These are phyloP conservation scores for Cytospora piceicola DNA, from an alignment of 2,329 filamentous ascomycete species.

Conservation along the genomic window DNA sequence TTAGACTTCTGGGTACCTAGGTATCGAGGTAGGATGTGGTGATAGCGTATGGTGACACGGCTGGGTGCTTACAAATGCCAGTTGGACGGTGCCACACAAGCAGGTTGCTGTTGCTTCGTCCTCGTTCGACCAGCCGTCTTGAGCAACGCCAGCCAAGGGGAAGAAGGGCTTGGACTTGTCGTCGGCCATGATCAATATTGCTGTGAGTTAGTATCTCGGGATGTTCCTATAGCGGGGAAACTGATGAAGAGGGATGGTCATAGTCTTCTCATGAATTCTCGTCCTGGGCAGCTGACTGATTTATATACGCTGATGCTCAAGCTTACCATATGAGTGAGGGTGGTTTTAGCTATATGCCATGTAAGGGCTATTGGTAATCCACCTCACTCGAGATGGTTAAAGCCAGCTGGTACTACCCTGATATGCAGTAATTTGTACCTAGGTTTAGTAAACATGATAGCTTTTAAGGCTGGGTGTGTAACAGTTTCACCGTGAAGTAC, in stretches of 20 bases:
- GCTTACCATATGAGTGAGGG: too few species aligned
- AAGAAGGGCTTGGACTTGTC: slow-evolving; percentile 42
- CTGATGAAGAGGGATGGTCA: neutral
- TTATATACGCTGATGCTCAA: neutral
- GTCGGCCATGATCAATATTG: slow-evolving; percentile 25
- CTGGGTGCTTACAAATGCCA: slow-evolving; percentile 51
- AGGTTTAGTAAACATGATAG: too few species aligned
- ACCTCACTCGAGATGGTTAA: neutral
- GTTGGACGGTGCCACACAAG: slow-evolving; percentile 60
- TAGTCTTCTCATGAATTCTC: too few species aligned
- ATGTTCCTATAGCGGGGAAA: neutral
- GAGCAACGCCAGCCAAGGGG: slow-evolving; percentile 43
- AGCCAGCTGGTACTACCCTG: too few species aligned
- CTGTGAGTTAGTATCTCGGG: neutral
- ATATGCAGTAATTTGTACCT: too few species aligned
- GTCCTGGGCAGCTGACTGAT: too few species aligned
- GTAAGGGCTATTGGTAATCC: neutral
- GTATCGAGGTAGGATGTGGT: too few species aligned
- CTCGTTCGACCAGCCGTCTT: slow-evolving; percentile 50
- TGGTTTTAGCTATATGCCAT: neutral
- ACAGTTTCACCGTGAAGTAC: too few species aligned
- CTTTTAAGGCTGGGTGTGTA: too few species aligned
- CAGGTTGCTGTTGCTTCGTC: slow-evolving; percentile 60
- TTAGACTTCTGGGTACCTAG: neutral
- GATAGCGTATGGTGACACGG: too few species aligned